Base-by-base conservation (phyloP, 2,329 filamentous ascomycete genomes). In the Dothistroma septosporum region DNA sequence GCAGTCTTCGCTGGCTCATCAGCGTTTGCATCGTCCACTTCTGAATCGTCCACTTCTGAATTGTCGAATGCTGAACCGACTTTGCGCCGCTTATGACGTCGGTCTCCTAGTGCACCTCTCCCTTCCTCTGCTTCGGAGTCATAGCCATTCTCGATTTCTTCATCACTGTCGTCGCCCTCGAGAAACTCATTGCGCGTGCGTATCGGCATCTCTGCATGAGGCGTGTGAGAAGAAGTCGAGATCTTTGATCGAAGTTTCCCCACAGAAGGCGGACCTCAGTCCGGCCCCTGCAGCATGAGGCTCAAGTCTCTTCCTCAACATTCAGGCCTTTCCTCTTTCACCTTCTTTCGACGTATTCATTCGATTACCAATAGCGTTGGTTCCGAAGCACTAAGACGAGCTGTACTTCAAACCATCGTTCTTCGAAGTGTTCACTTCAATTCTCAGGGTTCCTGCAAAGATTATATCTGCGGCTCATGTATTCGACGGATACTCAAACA, bases 111-210 rank as follows among this genome's bases (percentile, higher is more conserved):
- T 14, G 76, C 73, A 58, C 87, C 87, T 74, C 89, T 89, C 69
- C 81, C 84, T 62, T 91, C 71, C 63, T 90, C 86, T 50, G 87
- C 83, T 28, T 89, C 88, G 0, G 88, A 91, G 64, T 89, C 80
- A 72, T 89, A 90, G 59, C 82, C 85, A 54, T 72, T 70, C 0
- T 77, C 77, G 2, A 76, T 71, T 9, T 79, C 78, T 10, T 73
- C 74, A 2, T 78, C 80, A 44, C 76, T 76, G 31, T 76, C 76
- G 24, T 75, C 75, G 21, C 74, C 75, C n/a, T 81, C 79, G 59
- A 92, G 82, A 69, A 88, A 92, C 56, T 89, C 83, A 73, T 91
- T 91, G 67, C 83, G 83, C 71, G 88, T 91, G 70, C 87, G 83
- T 46, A 84, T 79, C 1, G 86, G 76, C 88, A 92, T 91, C 14